phyloP scores from a whole-genome alignment of 2,329 filamentous ascomycete genomes.

The Cercospora sp. region DNA sequence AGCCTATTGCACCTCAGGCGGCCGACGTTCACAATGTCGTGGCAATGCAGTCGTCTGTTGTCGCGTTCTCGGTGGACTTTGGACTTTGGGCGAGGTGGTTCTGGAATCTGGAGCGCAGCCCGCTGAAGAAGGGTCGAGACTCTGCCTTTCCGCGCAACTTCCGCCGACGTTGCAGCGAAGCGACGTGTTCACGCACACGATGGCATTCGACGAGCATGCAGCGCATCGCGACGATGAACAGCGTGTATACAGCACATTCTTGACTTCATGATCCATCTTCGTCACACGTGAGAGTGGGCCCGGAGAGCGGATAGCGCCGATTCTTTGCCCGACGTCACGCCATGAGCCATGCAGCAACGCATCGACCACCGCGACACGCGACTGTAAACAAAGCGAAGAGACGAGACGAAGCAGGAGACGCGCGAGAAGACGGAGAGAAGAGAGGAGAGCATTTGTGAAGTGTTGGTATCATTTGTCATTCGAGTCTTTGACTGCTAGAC shows the following conservation, averaged over 20 bases:
- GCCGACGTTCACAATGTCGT: not conserved
- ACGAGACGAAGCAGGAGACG: slow-evolving; percentile 9
- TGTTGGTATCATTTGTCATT: slow-evolving; percentile 31
- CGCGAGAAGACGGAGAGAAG: not conserved
- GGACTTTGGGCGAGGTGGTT: not conserved
- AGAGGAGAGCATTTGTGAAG: slow-evolving; percentile 19
- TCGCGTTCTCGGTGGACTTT: not conserved
- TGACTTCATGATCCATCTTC: not conserved
- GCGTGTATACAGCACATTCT: not conserved
- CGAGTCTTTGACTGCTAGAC: slow-evolving; percentile 31
- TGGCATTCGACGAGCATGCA: not conserved
- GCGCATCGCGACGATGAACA: not conserved
- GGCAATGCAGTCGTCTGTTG: not conserved
- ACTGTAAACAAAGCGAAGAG: slow-evolving; percentile 21
- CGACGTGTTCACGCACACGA: not conserved
- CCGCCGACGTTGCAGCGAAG: not conserved
- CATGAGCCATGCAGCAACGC: not conserved
- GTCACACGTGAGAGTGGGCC: not conserved
- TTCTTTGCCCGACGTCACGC: slow-evolving; percentile 11
- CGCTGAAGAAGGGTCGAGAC: not conserved
- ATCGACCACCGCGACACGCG: slow-evolving; percentile 12
- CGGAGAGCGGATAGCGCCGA: slow-evolving; percentile 1
- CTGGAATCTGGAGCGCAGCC: not conserved
- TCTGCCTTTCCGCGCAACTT: not conserved
- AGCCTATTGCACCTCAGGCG: not conserved